A percentile compares a stretch with the other conserved stretches of the same genome.
Evolutionary conservation across 208 protist genomes (phyloP).

Genomic region (Leptomonas pyrrhocoris): DNA sequence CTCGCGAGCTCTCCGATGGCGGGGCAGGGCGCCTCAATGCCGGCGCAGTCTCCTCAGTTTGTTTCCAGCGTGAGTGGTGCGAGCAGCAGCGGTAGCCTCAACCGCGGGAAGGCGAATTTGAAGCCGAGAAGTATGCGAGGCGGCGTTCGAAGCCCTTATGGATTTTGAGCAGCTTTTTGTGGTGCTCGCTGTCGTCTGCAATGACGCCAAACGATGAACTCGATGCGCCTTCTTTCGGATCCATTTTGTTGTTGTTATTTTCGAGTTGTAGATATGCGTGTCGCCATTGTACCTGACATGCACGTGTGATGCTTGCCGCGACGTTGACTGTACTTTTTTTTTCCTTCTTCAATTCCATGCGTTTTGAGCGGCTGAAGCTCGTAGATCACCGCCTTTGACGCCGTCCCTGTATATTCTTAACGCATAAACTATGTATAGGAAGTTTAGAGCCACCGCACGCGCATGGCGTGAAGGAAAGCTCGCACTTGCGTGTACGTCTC

Average conservation of each 20-base stretch:
- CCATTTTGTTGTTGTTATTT: no score
- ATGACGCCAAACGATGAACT: no score
- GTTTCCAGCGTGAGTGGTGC: conserved; percentile 3
- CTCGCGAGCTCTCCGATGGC: conserved; percentile 8
- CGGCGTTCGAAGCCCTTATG: conserved; percentile 3
- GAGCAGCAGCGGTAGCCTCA: not conserved
- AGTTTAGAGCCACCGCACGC: no score
- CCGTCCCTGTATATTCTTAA: no score
- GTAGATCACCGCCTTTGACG: no score
- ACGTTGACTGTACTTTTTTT: not conserved
- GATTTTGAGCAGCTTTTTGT: not conserved
- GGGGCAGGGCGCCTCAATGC: not conserved
- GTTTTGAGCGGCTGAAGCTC: not conserved
- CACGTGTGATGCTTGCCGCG: not conserved
- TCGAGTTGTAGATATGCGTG: no score
- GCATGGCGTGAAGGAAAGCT: no score
- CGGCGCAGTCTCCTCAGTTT: conserved; percentile 17
- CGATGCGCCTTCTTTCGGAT: no score
- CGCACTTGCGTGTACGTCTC: no score
- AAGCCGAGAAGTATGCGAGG: conserved; percentile 6
- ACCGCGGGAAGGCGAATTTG: not conserved
- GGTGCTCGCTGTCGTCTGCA: no score
- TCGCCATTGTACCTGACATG: no score
- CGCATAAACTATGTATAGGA: no score
- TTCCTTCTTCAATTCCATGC: not conserved